These are phyloP conservation scores for Lactarius akahatsu DNA, from an alignment of 768 basidiomycete genomes.

Conservation along the genomic window DNA sequence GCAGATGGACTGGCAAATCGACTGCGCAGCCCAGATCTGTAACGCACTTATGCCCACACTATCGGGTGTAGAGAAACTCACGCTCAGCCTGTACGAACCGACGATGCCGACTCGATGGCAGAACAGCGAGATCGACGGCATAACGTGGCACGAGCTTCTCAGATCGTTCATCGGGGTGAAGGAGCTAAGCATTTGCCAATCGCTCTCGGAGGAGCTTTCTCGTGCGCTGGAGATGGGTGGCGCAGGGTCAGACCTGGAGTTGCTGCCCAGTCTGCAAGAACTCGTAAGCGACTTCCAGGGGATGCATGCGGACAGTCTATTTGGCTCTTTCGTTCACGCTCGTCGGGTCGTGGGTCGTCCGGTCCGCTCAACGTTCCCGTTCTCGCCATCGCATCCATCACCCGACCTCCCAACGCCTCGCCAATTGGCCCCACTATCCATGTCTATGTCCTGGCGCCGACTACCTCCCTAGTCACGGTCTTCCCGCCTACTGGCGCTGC, in stretches of 20 bases:
- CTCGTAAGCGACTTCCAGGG: not conserved
- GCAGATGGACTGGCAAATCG: slow-evolving; percentile 13
- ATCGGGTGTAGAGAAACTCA: not conserved
- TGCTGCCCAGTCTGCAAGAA: too few species aligned
- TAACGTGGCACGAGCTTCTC: not conserved
- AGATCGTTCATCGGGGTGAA: not conserved
- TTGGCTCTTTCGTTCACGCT: not conserved
- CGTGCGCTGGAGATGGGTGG: too few species aligned
- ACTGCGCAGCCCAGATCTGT: slow-evolving; percentile 3
- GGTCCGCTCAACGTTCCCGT: not conserved
- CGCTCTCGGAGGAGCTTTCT: not conserved
- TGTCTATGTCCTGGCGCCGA: too few species aligned
- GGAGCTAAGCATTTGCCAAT: not conserved
- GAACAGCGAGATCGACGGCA: not conserved
- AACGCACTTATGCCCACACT: not conserved
- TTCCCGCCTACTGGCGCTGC: too few species aligned
- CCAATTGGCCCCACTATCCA: too few species aligned
- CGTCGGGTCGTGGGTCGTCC: not conserved
- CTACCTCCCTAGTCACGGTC: too few species aligned
- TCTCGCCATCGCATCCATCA: too few species aligned
- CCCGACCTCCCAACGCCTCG: too few species aligned
- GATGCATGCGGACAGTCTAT: not conserved
- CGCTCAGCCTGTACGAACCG: not conserved
- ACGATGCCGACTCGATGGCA: not conserved
- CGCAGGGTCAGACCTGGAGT: too few species aligned